Evolutionary conservation across 768 basidiomycete genomes (phyloP), one percentile per base, ranked within the genome.

Genomic region (Gelatoporia subvermispora): DNA sequence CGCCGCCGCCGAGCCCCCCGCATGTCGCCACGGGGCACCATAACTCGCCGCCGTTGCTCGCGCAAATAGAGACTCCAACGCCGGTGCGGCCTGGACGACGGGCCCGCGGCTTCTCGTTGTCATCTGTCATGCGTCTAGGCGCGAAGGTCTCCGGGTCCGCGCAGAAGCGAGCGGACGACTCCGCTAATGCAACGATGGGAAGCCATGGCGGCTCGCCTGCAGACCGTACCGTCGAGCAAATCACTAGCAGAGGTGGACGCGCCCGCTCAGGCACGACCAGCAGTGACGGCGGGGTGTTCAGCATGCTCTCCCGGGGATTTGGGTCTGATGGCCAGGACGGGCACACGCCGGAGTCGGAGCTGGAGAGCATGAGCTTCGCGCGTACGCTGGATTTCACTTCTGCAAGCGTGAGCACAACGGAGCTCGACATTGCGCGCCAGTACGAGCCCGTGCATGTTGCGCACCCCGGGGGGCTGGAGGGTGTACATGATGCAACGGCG

Each of bases 331-430:
- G 51, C 16, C 50, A 58, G 35, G 53, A 58, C 17, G 53, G 45
- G 20, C 44, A 45, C 7, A 24, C 41, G 7, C 49, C 52, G 0
- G 57, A 61, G 17, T 49, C 59, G 9, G 57, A 56, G n/a, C 41
- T 61, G 1, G 60, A 64, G 23, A 58, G 53, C 40, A 64, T 64
- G 58, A 61, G 60, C 45, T 64, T 64, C 38, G 62, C 62, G 9
- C 50, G 51, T 13, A 61, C 51, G 2, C 51, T 52, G 8, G 53
- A 54, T 31, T 25, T 47, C n/a, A 40, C 50, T 9, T 31, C 28
- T 5, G 28, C 28, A 13, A 31, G 28, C 50, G 25, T 41, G 48
- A 47, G 21, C 16, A 39, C 38, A 8, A 23, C 22, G 8, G 16
- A 40, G 46, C 34, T 31, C 28, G 37, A 38, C 4, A 23, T n/a